Percentiles rank a stretch among this genome's conserved stretches.
Conservation (phyloP, 1,139 yeast genomes). For the Geotrichum macrosporum region DNA sequence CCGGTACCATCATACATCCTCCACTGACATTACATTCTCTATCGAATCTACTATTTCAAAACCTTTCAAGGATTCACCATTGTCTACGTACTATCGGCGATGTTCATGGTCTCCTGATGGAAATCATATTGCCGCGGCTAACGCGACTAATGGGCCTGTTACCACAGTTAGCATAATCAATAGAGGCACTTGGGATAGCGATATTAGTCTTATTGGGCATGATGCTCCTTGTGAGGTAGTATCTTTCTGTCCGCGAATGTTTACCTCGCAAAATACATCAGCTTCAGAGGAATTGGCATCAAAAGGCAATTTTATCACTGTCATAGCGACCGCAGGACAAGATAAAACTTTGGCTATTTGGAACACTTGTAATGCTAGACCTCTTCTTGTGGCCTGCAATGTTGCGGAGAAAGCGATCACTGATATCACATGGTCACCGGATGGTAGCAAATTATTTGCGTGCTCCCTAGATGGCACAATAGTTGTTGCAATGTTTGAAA, state of each 20-base stretch:
- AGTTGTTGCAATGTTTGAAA: slow-evolving; percentile 62
- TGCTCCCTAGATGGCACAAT: slow-evolving; percentile 86
- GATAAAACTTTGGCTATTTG: slow-evolving; percentile 80
- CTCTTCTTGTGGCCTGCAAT: slow-evolving; percentile 66
- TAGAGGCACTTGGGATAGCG: slow-evolving; percentile 91
- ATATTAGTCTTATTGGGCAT: slow-evolving; percentile 85
- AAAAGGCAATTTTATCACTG: slow-evolving; percentile 43
- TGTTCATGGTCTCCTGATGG: slow-evolving; percentile 99
- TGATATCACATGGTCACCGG: slow-evolving; percentile 80
- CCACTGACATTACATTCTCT: slow-evolving; percentile 58
- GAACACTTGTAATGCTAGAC: slow-evolving; percentile 74
- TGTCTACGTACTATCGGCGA: slow-evolving; percentile 87
- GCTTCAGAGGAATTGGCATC: slow-evolving; percentile 1
- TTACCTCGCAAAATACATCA: slow-evolving; percentile 25
- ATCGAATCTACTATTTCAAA: slow-evolving; percentile 77
- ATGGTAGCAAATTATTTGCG: slow-evolving; percentile 65
- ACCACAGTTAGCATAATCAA: slow-evolving; percentile 82
- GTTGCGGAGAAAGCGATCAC: slow-evolving; percentile 59
- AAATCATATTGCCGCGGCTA: slow-evolving; percentile 91
- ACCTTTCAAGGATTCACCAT: slow-evolving; percentile 85
- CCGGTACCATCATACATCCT: slow-evolving; percentile 55
- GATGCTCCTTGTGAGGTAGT: slow-evolving; percentile 97
- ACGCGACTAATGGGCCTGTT: slow-evolving; percentile 95
- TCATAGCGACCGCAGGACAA: slow-evolving; percentile 83
- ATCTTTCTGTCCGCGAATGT: slow-evolving; percentile 78